Evolutionary conservation across 305 asterid species (phyloP).

Genomic region (Fraxinus greggii): DNA sequence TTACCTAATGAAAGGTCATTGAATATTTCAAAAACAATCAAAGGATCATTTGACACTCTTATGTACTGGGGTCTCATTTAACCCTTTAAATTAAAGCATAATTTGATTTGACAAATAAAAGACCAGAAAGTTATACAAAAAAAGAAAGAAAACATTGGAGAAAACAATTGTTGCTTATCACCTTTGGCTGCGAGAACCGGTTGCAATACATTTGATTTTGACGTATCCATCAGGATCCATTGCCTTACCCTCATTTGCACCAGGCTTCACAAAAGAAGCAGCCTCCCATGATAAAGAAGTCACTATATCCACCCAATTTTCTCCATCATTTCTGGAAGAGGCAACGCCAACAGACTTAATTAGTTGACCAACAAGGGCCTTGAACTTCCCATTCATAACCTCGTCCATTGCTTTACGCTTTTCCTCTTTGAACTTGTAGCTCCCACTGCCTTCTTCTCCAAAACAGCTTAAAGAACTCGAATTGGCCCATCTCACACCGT

Average conservation of each 20-base stretch:
- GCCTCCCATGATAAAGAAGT: slow-evolving; percentile 87
- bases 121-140: not conserved
- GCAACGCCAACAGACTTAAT: slow-evolving; percentile 63
- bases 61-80: slow-evolving; percentile 3
- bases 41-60: not conserved
- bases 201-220: slow-evolving; percentile 81
- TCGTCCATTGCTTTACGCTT: slow-evolving; percentile 62
- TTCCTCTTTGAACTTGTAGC: slow-evolving; percentile 62
- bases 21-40: not conserved
- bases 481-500: slow-evolving; percentile 59
- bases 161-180: slow-evolving; percentile 21
- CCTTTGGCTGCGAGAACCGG: slow-evolving; percentile 77
- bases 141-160: not conserved
- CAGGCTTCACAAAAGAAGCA: slow-evolving; percentile 87
- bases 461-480: slow-evolving; percentile 58
- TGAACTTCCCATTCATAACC: slow-evolving; percentile 75
- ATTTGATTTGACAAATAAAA: slow-evolving; percentile 16
- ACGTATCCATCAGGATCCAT: slow-evolving; percentile 97
- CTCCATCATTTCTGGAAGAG: slow-evolving; percentile 35
- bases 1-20: not conserved
- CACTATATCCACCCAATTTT: slow-evolving; percentile 81
- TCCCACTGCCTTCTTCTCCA: slow-evolving; percentile 67
- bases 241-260: slow-evolving; percentile 78
- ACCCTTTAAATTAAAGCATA: slow-evolving; percentile 6
- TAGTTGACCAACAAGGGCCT: slow-evolving; percentile 68